Percentiles rank a stretch among this genome's conserved stretches.
phyloP scores from a whole-genome alignment of 257 asterid genomes.

The Scutellaria baicalensis region DNA sequence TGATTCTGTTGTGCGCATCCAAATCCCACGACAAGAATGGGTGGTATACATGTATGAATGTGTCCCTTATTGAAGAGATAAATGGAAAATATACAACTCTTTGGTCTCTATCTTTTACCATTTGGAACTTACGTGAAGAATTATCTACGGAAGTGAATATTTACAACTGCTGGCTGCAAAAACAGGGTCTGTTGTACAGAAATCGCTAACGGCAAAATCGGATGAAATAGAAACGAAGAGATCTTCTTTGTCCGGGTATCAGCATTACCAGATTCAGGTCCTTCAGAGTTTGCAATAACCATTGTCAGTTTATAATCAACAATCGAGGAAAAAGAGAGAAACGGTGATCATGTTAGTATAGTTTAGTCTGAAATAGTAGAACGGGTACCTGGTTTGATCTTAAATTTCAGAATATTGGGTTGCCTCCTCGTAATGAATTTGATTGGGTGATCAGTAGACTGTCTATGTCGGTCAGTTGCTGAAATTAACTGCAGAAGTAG shows the following conservation, averaged over 20 bases:
- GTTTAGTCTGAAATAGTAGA: background rate
- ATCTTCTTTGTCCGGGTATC: conserved; percentile 73
- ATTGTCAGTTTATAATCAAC: conserved; percentile 8
- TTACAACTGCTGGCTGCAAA: conserved; percentile 89
- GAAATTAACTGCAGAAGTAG: conserved; percentile 73
- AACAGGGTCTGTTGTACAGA: conserved; percentile 82
- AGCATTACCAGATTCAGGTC: conserved; percentile 75
- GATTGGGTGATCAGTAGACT: conserved; percentile 89
- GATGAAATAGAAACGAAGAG: conserved; percentile 90
- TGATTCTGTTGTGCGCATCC: background rate
- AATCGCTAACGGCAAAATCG: conserved; percentile 76
- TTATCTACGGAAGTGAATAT: conserved; percentile 85
- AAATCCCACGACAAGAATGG: background rate
- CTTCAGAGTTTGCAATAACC: conserved; percentile 23
- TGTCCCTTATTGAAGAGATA: background rate
- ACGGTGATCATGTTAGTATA: background rate
- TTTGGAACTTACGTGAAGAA: background rate
- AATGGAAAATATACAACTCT: background rate
- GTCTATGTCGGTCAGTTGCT: conserved; percentile 88
- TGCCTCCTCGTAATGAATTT: conserved; percentile 83
- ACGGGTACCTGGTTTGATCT: conserved; percentile 71
- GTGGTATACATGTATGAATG: conserved; percentile 1
- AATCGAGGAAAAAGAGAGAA: background rate
- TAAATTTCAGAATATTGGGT: conserved; percentile 73
- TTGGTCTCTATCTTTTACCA: background rate